Base-by-base conservation (phyloP, 2,329 filamentous ascomycete species). In the Calonectria hongkongensis region DNA sequence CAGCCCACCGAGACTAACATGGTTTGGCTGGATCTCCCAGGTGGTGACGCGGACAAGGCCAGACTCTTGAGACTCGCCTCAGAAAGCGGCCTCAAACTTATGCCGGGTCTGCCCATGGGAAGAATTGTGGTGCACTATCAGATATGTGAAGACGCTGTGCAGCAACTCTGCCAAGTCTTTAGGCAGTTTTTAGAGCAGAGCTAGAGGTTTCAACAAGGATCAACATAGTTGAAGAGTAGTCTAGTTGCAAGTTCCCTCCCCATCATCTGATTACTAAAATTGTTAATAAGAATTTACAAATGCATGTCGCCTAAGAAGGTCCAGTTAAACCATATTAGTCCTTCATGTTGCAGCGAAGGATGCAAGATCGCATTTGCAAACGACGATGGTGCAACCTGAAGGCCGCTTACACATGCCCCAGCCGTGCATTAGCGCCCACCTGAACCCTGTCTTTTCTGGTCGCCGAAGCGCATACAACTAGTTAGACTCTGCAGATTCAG, bases 61-160 rank as follows among this genome's bases (percentile, higher is more conserved):
- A 51, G 48, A 8, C 15, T 51, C 12, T 28, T 18, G 3, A 30
- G 30, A 30, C 48, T 51, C 3, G 48, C 48, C 2, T 51, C 27
- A 6, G 27, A 51, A 8, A 15, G 48, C 15, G 48, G 48, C 48
- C 48, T 51, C 5, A 51, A 51, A 25, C 9, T 51, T 6, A 51
- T 51, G 48, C 48, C 48, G 48, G 48, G 48, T 6, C 48, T 51
- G 1, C 48, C 48, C 2, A 51, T 51, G 48, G 27, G 48, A 16
- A 51, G 48, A 18, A 51, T 51, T 9, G 48, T 51, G 48, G 48
- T 28, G 48, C 27, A 51, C 8, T 51, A 51, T 16, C 48, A 51
- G 48, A 51, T 51, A 28, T 16, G 48, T 10, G 48, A 51, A 15
- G 48, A 51, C 7, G 27, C 48, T 30, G 27, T 51, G 48, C 48